Evolutionary conservation across 2,329 filamentous ascomycete species (phyloP).

Genomic region (Coniochaeta sp.): DNA sequence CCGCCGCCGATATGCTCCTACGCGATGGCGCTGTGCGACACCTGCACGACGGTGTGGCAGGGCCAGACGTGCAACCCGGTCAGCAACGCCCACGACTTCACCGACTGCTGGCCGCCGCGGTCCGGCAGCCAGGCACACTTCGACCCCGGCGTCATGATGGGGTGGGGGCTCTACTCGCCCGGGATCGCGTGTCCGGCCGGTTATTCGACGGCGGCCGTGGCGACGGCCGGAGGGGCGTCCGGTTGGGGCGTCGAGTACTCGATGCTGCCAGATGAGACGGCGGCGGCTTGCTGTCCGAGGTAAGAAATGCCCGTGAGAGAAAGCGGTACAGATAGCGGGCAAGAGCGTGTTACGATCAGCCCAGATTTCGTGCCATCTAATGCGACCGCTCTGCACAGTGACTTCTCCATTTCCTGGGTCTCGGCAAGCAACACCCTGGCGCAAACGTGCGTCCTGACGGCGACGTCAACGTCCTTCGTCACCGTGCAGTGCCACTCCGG

Average conservation of each 20-base stretch:
- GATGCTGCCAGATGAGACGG: constrained; percentile 2
- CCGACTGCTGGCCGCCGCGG: constrained; percentile 15
- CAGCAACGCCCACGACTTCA: background rate
- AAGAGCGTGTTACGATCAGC: too few relatives aligned
- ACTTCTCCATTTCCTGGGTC: background rate
- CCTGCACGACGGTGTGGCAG: constrained; percentile 12
- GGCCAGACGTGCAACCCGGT: constrained; percentile 12
- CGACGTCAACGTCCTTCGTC: background rate
- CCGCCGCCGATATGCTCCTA: constrained; percentile 7
- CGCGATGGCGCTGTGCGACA: constrained; percentile 9
- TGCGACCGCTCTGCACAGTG: background rate
- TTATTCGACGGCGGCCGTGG: constrained; percentile 19
- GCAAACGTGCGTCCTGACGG: background rate
- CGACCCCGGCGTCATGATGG: constrained; percentile 12
- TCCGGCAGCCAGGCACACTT: constrained; percentile 6
- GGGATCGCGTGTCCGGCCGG: constrained; percentile 19
- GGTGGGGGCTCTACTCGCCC: constrained; percentile 23
- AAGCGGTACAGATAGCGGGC: background rate
- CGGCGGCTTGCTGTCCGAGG: constrained; percentile 4
- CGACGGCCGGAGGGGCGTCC: constrained; percentile 9
- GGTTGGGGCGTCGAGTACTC: constrained; percentile 3
- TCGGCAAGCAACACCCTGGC: background rate
- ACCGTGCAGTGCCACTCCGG: background rate
- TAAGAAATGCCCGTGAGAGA: background rate
- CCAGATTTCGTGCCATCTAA: background rate